phyloP scores from a whole-genome alignment of 2,329 filamentous ascomycete genomes.

The Xylaria sp. region DNA sequence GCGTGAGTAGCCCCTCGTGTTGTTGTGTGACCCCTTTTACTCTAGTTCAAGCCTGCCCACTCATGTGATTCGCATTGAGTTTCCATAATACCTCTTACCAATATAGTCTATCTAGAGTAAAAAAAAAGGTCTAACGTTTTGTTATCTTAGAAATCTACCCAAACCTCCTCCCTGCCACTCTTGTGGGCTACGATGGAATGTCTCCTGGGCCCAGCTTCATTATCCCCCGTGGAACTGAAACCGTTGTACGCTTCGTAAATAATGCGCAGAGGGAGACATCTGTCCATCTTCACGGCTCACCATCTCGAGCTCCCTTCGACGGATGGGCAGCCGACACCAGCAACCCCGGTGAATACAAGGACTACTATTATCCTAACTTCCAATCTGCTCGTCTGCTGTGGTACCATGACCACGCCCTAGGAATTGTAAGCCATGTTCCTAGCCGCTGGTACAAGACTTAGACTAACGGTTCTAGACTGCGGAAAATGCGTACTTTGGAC shows the following conservation, averaged over 20 bases:
- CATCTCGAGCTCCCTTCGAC: conserved; percentile 59
- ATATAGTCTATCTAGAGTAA: conserved; percentile 27
- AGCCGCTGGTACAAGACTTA: conserved; percentile 9
- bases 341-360: conserved; percentile 64
- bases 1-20: conserved; percentile 8
- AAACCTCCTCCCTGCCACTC: conserved; percentile 46
- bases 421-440: conserved; percentile 42
- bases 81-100: not conserved
- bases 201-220: conserved; percentile 64
- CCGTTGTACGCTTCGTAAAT: conserved; percentile 65
- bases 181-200: conserved; percentile 64
- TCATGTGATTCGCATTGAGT: not conserved
- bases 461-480: conserved; percentile 54
- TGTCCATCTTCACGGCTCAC: conserved; percentile 66
- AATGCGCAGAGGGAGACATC: conserved; percentile 56
- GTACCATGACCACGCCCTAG: conserved; percentile 63
- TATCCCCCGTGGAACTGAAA: conserved; percentile 60
- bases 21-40: not conserved
- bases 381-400: conserved; percentile 64
- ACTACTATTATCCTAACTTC: conserved; percentile 67
- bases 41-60: not conserved
- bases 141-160: conserved; percentile 53
- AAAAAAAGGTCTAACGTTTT: conserved; percentile 52
- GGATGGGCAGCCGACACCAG: conserved; percentile 67
- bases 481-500: conserved; percentile 65